Evolutionary conservation across 805 yeast genomes (phyloP), one percentile per base, ranked within the genome.

Genomic region (Yarrowia yakushimensis): DNA sequence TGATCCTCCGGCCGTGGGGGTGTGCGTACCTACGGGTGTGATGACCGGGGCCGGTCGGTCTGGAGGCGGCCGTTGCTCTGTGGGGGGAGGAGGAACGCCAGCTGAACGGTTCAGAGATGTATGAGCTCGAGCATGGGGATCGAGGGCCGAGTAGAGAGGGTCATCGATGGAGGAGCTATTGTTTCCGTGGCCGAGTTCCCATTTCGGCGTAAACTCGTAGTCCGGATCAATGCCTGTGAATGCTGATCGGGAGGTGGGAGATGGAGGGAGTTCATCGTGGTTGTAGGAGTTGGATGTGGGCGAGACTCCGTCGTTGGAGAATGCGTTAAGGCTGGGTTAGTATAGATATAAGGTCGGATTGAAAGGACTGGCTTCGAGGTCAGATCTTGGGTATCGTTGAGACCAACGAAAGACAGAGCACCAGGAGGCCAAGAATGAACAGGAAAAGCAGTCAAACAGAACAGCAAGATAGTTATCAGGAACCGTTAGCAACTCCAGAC

Each of bases 241-340:
- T 13, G 61, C 48, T 4, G 46, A 28, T 15, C 61, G 48, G 30
- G 61, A 55, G 17, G 61, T 39, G 37, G 61, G 48, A 7, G 61
- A 55, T 6, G 61, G 61, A 20, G 61, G 46, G 15, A 31, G 48
- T 5, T 55, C 59, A 15, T 52, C 59, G 18, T 36, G 42, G 25
- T 52, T 36, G 43, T 52, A 52, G 3, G 59, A 25, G 59, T 36
- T 36, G 23, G 59, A 52, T n/a, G 59, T 52, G 23, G 59, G 59
- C 43, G 59, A 52, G 18, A 52, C 59, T 52, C 59, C 59, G 31
- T 36, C 59, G 33, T 52, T 52, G 59, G 59, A 52, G 59, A 52
- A 52, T 23, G 59, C 59, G 59, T 52, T 52, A 13, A 52, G 31
- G 18, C 59, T 52, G 18, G n/a, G 59, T 52, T 52, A 52, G 59